Conservation (phyloP, 495 filamentous ascomycete species). For the Trichoderma erinaceum region DNA sequence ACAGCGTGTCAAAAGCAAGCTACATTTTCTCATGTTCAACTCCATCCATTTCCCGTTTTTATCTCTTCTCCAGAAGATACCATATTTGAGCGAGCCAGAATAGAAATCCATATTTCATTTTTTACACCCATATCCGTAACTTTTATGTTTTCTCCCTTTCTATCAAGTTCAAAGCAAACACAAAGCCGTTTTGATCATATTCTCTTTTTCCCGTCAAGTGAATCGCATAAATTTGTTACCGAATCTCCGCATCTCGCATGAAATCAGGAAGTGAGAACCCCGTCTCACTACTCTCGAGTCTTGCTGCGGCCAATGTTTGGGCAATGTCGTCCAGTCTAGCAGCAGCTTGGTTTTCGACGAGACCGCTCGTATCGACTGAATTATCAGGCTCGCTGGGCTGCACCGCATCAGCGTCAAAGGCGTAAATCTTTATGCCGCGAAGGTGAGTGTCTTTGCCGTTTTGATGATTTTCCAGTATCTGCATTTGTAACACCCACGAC, state of each 20-base stretch:
- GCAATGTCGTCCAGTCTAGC: conserved; percentile 26
- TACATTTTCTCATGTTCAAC: background rate
- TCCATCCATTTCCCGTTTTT: background rate
- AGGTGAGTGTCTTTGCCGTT: conserved; percentile 99
- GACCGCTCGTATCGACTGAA: conserved; percentile 21
- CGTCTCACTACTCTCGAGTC: conserved; percentile 22
- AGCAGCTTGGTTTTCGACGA: background rate
- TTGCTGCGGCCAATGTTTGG: conserved; percentile 25
- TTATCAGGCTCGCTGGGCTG: conserved; percentile 20
- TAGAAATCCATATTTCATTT: background rate
- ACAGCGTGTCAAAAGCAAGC: background rate
- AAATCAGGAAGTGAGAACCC: conserved; percentile 35
- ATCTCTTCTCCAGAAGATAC: background rate
- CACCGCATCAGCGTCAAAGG: conserved; percentile 50
- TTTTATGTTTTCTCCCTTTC: background rate
- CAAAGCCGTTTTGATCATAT: background rate
- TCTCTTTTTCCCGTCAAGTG: background rate
- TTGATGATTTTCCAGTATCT: conserved; percentile 92
- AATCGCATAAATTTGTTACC: conserved; percentile 21
- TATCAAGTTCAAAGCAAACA: background rate
- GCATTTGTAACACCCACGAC: conserved; percentile 80
- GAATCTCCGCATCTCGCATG: conserved; percentile 42
- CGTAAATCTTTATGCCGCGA: conserved; percentile 86
- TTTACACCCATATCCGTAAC: background rate
- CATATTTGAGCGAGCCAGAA: background rate